Conservation (phyloP, 768 basidiomycete species). For the Hericium erinaceus region DNA sequence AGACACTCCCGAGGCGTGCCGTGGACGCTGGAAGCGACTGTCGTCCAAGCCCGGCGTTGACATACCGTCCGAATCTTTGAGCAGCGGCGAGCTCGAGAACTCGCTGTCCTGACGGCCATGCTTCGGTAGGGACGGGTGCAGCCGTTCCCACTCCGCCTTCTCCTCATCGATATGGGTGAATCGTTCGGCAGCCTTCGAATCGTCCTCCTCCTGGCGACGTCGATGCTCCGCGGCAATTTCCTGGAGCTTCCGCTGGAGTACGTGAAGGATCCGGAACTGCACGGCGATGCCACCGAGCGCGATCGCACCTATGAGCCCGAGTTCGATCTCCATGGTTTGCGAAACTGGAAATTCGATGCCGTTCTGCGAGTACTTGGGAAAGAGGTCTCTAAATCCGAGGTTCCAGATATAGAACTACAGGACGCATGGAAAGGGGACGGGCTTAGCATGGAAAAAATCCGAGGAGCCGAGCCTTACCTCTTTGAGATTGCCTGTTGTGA, state of each 20-base stretch:
- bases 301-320: conserved; percentile 79
- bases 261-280: conserved; percentile 76
- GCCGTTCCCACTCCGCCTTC: conserved; percentile 78
- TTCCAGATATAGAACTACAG: conserved; percentile 92
- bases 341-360: conserved; percentile 74
- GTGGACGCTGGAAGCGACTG: conserved; percentile 45
- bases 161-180: conserved; percentile 60
- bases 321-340: conserved; percentile 88
- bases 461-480: conserved; percentile 45
- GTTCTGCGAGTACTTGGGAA: conserved; percentile 62
- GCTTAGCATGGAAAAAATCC: neutral
- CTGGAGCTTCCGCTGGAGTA: conserved; percentile 68
- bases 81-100: conserved; percentile 52
- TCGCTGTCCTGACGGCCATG: conserved; percentile 58
- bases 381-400: conserved; percentile 74
- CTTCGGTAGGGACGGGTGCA: conserved; percentile 57
- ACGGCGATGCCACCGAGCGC: conserved; percentile 83
- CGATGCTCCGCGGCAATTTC: conserved; percentile 73
- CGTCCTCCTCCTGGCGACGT: conserved; percentile 65
- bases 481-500: conserved; percentile 84
- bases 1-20: conserved; percentile 59
- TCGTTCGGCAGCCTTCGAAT: conserved; percentile 60
- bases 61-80: conserved; percentile 40
- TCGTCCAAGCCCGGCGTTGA: conserved; percentile 38
- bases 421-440: conserved; percentile 2